A percentile compares a stretch with the other conserved stretches of the same genome.
Conservation (phyloP, 2,329 filamentous ascomycete species). For the Drechslerella stenobrocha region DNA sequence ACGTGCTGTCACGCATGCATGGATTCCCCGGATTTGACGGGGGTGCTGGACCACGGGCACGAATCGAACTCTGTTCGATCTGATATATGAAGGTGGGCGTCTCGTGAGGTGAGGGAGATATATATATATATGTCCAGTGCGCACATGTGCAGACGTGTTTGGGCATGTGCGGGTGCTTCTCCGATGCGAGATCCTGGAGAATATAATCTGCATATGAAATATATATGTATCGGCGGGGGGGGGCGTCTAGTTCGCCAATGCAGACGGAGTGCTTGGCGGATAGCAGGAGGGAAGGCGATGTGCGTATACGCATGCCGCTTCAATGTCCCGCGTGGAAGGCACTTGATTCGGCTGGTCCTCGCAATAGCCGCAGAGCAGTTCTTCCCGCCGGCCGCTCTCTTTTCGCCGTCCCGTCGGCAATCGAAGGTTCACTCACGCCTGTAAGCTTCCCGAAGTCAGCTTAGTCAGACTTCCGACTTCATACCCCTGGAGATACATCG, state of each 20-base stretch:
- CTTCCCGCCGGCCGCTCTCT: neutral
- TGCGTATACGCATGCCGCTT: neutral
- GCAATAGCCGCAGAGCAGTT: conserved; percentile 1
- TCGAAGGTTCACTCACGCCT: neutral
- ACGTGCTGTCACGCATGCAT: conserved; percentile 11
- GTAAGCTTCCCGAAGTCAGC: neutral
- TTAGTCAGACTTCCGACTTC: too few species aligned
- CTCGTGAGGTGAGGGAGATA: conserved; percentile 24
- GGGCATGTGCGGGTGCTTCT: conserved; percentile 8
- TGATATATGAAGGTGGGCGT: too few species aligned
- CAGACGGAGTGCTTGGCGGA: conserved; percentile 25
- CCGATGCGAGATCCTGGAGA: neutral
- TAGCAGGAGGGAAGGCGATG: conserved; percentile 11
- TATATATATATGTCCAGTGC: conserved; percentile 5
- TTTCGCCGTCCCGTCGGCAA: too few species aligned
- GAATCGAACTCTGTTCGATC: conserved; percentile 19
- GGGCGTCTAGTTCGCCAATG: conserved; percentile 39
- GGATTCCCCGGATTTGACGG: conserved; percentile 40
- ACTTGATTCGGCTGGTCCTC: conserved; percentile 1
- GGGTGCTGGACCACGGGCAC: conserved; percentile 1
- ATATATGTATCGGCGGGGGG: conserved; percentile 10
- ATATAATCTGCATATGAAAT: neutral
- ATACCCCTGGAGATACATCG: too few species aligned
- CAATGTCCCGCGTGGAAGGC: conserved; percentile 1
- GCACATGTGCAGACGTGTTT: too few species aligned